These are phyloP conservation scores for Funneliformis geosporum DNA, from an alignment of 192 early-diverging fungal species.

Conservation along the genomic window DNA sequence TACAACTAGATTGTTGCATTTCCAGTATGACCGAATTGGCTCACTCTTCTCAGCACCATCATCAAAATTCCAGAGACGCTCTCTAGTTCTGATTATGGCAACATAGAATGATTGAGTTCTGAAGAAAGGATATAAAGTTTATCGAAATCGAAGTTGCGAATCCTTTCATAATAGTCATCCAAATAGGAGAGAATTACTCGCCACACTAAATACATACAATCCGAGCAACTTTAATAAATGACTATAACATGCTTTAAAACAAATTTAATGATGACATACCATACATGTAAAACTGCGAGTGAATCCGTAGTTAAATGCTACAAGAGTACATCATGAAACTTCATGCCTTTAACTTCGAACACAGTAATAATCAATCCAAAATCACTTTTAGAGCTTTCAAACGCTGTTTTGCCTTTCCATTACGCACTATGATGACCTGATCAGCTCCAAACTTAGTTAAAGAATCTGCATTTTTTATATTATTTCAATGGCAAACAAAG, in stretches of 20 bases:
- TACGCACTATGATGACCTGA: no score
- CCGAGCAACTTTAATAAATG: no score
- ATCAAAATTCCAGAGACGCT: conserved; percentile 19
- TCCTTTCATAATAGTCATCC: not conserved
- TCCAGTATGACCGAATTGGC: conserved; percentile 6
- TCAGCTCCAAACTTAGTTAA: not conserved
- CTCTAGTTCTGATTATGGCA: not conserved
- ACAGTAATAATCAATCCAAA: not conserved
- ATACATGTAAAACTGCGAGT: not conserved
- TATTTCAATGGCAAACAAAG: no score
- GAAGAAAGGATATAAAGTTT: no score
- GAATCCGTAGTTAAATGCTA: conserved; percentile 24
- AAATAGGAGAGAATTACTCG: not conserved
- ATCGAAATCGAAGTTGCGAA: not conserved
- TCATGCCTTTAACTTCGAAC: conserved; percentile 10
- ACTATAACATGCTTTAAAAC: not conserved
- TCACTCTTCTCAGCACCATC: not conserved
- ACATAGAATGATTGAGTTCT: no score
- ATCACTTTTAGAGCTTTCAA: not conserved
- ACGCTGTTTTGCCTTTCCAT: not conserved
- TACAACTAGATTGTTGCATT: not conserved
- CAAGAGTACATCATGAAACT: conserved; percentile 28
- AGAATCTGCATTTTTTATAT: no score
- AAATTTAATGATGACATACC: not conserved
- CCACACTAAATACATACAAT: conserved; percentile 1